phyloP scores from a whole-genome alignment of 768 basidiomycete species.

The Sarcodon aspratus region DNA sequence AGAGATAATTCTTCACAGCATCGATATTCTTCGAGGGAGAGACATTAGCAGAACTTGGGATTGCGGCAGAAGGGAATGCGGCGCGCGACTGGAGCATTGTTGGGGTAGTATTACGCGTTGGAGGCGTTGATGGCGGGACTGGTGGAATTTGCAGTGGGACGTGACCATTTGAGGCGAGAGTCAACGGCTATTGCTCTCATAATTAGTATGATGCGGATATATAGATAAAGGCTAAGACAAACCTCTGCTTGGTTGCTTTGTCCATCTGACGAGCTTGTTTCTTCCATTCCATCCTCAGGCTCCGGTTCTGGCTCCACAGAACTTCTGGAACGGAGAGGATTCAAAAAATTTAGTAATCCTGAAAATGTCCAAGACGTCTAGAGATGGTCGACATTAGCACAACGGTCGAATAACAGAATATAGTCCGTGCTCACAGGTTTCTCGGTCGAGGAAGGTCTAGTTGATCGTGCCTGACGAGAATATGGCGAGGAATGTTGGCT shows the following conservation, averaged over 20 bases:
- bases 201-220: neutral
- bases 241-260: neutral
- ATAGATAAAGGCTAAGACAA: neutral
- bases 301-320: conserved; percentile 6
- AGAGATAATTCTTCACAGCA: conserved; percentile 35
- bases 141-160: neutral
- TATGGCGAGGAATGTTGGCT: conserved; percentile 40
- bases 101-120: neutral
- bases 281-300: conserved; percentile 4
- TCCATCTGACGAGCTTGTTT: conserved; percentile 1
- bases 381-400: conserved; percentile 13
- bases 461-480: conserved; percentile 1
- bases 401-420: conserved; percentile 9
- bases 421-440: conserved; percentile 33
- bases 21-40: conserved; percentile 35
- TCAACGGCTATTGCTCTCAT: neutral
- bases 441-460: conserved; percentile 14
- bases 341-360: conserved; percentile 37
- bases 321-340: conserved; percentile 28
- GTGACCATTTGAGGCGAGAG: too few species aligned
- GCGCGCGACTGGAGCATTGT: conserved; percentile 2
- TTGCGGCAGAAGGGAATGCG: conserved; percentile 2
- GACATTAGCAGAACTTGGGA: neutral
- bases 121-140: conserved; percentile 4
- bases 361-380: conserved; percentile 35